These are phyloP conservation scores for Epichloe baconii DNA, from an alignment of 2,329 filamentous ascomycete genomes.

Conservation along the genomic window DNA sequence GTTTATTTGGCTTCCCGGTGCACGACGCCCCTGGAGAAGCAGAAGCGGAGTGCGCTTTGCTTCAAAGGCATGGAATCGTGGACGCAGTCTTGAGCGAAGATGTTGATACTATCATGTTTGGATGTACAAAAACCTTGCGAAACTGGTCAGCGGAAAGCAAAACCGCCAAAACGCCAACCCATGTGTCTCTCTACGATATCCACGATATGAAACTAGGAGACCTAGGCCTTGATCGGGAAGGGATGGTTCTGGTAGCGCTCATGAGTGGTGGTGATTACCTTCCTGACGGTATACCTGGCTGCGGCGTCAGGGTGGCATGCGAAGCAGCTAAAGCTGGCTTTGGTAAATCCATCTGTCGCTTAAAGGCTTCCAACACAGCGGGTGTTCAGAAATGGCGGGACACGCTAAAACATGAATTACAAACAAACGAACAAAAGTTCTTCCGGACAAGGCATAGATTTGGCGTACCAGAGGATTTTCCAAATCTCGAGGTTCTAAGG, in stretches of 20 bases:
- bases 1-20: slow-evolving; percentile 69
- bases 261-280: slow-evolving; percentile 95
- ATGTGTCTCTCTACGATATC: slow-evolving; percentile 70
- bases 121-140: slow-evolving; percentile 63
- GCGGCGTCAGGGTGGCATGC: slow-evolving; percentile 76
- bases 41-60: slow-evolving; percentile 83
- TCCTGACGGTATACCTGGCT: slow-evolving; percentile 74
- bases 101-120: slow-evolving; percentile 96
- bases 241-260: slow-evolving; percentile 86
- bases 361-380: slow-evolving; percentile 44
- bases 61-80: slow-evolving; percentile 71
- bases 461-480: slow-evolving; percentile 68
- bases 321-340: slow-evolving; percentile 85
- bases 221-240: slow-evolving; percentile 62
- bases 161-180: slow-evolving; percentile 59
- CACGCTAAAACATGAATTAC: slow-evolving; percentile 59
- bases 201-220: slow-evolving; percentile 34
- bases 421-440: slow-evolving; percentile 68
- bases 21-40: slow-evolving; percentile 90
- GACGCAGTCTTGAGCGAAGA: slow-evolving; percentile 94
- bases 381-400: slow-evolving; percentile 60
- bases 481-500: slow-evolving; percentile 61
- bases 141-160: slow-evolving; percentile 69
- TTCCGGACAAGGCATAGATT: slow-evolving; percentile 68
- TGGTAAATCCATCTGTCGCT: slow-evolving; percentile 57